Conservation (phyloP, 75 land plant species). For the Cryptomeria japonica region DNA sequence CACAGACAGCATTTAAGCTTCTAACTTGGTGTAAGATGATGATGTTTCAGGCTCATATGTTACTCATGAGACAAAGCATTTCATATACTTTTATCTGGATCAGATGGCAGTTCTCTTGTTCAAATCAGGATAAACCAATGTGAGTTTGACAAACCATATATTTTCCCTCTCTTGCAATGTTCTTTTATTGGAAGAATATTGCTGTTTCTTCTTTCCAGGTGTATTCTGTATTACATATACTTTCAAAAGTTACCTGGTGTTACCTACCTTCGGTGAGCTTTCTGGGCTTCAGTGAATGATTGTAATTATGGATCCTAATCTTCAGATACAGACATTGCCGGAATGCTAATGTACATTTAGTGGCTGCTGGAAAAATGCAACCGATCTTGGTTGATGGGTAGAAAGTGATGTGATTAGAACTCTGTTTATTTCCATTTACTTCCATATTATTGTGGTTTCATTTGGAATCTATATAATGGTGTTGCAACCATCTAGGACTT, state of each 20-base stretch:
- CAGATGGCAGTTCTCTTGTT: constrained; percentile 85
- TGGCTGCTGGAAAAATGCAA: neutral
- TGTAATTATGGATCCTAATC: constrained; percentile 3
- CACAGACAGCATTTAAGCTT: neutral
- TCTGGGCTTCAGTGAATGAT: neutral
- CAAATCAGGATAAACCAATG: constrained; percentile 70
- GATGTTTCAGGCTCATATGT: constrained; percentile 86
- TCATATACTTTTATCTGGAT: constrained; percentile 92
- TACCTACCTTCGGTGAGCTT: neutral
- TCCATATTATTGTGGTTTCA: neutral
- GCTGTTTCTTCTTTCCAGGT: neutral
- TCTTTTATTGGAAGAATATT: constrained; percentile 4
- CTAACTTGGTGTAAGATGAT: constrained; percentile 4
- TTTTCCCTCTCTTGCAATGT: neutral
- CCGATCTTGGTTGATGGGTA: neutral
- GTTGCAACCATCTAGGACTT: neutral
- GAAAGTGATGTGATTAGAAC: neutral
- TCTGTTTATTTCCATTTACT: neutral
- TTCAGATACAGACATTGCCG: neutral
- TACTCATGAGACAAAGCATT: constrained; percentile 96
- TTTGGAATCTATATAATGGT: neutral
- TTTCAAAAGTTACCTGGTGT: neutral
- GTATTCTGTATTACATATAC: neutral
- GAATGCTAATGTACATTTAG: neutral
- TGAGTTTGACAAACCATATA: neutral